Base-by-base conservation (phyloP, 768 basidiomycete genomes). In the Trametes meyenii region DNA sequence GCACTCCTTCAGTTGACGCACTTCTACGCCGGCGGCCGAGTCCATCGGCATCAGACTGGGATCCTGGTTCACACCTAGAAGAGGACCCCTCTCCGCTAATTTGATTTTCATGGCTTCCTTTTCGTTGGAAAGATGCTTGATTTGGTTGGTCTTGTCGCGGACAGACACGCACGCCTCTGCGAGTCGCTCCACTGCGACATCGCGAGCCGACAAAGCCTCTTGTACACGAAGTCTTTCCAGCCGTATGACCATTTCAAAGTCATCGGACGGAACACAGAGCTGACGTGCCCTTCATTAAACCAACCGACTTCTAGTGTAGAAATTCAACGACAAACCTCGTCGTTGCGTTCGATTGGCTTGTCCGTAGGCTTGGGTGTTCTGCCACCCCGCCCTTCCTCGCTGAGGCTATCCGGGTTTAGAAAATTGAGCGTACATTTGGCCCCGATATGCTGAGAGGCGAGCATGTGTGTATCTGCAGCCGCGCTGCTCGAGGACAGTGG, bases 201-300 rank as follows among this genome's bases (percentile, higher is more conserved):
- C 89, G 42, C 89, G 83, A 33, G 88, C 89, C 26, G 73, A 75
- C 54, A 86, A 70, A 1, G 85, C 86, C 67, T 90, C 87, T 21
- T 71, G 72, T 1, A 85, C 81, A 13, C 64, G 61, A 26, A 65
- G 19, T 36, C 64, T 36, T 19, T 68, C 67, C 5, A 65, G 50
- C 3, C 58, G 57, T 8, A 64, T 50, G 21, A 17, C 13, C 58
- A 55, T 50, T 16, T 64, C 62, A 19, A 51, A 33, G 38, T 64
- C 62, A 2, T 8, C 17, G 2, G 29, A 12, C 5, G 26, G 1
- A 4, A 29, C 3, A 5, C 21, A 26, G 5, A 2, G 26, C 48
- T 50, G 48, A 12, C 3, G 5, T 21, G 21, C 5, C 24, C 21
- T 11, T 14, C 24, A 50, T 10, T 26, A 48, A 3, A 5, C 21